A percentile compares a stretch with the other conserved stretches of the same genome.
Evolutionary conservation across 768 basidiomycete genomes (phyloP).

Genomic region (Mycena filopes): DNA sequence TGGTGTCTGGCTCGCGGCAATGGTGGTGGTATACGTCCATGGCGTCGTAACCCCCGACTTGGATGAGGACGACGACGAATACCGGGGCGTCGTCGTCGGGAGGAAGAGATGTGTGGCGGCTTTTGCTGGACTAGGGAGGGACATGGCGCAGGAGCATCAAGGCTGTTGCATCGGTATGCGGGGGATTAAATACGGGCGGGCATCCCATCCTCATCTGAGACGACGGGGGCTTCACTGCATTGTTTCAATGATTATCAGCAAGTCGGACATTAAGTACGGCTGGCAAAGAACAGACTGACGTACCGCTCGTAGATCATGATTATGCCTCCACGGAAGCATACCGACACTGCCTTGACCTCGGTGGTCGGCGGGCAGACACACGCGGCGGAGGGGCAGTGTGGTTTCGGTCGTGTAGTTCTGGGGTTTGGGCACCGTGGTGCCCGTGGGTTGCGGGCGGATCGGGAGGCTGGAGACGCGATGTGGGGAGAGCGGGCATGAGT

Average conservation of each 20-base stretch:
- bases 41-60: slow-evolving; percentile 12
- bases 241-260: slow-evolving; percentile 7
- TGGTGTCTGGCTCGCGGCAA: slow-evolving; percentile 2
- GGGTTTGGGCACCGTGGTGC: no score
- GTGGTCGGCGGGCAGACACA: no score
- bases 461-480: no score
- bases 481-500: no score
- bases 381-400: no score
- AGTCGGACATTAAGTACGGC: neutral
- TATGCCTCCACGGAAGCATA: no score
- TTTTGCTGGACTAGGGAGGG: neutral
- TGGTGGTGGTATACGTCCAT: slow-evolving; percentile 25
- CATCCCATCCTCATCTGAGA: neutral
- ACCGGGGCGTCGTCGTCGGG: slow-evolving; percentile 15
- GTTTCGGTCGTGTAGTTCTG: no score
- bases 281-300: slow-evolving; percentile 8
- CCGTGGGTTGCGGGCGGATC: no score
- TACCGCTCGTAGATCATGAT: neutral
- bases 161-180: neutral
- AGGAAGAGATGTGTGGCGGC: neutral
- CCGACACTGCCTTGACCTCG: no score
- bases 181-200: slow-evolving; percentile 6
- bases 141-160: slow-evolving; percentile 13
- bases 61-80: slow-evolving; percentile 8
- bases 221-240: neutral